These are phyloP conservation scores for Puccinia coronata DNA, from an alignment of 1,284 basidiomycete species.

Conservation along the genomic window DNA sequence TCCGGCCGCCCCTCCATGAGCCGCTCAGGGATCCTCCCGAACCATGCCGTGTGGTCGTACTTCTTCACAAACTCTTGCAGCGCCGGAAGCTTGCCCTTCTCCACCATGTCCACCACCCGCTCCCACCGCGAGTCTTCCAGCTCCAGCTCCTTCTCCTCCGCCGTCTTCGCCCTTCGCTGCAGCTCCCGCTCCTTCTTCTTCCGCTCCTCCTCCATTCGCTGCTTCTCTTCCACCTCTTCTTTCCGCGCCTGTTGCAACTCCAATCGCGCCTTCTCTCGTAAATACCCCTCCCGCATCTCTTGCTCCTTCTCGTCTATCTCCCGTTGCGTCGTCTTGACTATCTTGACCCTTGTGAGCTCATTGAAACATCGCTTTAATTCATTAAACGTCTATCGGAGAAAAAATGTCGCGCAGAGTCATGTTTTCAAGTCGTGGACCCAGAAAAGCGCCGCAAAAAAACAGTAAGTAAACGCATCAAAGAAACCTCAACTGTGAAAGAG, in stretches of 20 bases:
- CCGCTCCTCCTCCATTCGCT: neutral
- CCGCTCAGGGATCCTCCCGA: constrained; percentile 11
- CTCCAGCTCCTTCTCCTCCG: constrained; percentile 74
- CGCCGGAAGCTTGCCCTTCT: constrained; percentile 78
- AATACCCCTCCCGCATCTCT: constrained; percentile 81
- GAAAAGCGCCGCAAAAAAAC: neutral
- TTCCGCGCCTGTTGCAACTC: constrained; percentile 80
- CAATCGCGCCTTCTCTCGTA: constrained; percentile 79
- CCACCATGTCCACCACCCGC: constrained; percentile 82
- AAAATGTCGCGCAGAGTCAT: too few species aligned
- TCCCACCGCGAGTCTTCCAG: constrained; percentile 72
- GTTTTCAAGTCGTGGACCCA: neutral
- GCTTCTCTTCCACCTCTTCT: constrained; percentile 58
- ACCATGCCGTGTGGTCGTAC: constrained; percentile 61
- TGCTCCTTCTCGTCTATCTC: constrained; percentile 76
- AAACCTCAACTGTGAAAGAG: too few species aligned
- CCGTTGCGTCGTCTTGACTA: constrained; percentile 81
- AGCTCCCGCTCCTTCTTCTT: constrained; percentile 46
- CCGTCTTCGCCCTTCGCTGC: constrained; percentile 64
- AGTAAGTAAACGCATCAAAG: neutral
- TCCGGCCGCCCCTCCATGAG: neutral
- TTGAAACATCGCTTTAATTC: constrained; percentile 84
- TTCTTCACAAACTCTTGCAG: constrained; percentile 79
- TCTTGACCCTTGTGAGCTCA: constrained; percentile 82
- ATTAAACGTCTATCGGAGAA: constrained; percentile 87